A percentile compares a stretch with the other conserved stretches of the same genome.
These are phyloP conservation scores for Leishmania arabica DNA, from an alignment of 208 protist genomes.

Conservation along the genomic window DNA sequence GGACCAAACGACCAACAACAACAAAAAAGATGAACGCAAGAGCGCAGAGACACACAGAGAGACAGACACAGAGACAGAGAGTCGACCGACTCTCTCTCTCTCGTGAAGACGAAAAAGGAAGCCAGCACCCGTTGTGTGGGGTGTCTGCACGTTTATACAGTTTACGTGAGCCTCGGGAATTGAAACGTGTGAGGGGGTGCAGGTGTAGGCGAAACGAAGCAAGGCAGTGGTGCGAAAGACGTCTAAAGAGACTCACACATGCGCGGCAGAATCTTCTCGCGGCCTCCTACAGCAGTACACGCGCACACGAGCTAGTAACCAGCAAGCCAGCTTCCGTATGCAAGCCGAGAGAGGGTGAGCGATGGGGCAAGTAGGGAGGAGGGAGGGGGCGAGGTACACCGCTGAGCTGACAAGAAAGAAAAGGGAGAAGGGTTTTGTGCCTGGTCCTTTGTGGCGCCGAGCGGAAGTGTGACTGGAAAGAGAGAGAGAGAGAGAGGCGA, in stretches of 20 bases:
- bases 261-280: neutral
- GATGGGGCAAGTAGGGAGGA: neutral
- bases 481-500: neutral
- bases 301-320: neutral
- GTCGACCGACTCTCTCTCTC: neutral
- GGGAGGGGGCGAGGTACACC: neutral
- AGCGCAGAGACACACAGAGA: neutral
- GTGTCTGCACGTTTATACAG: neutral
- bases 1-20: neutral
- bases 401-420: neutral
- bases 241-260: neutral
- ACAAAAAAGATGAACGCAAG: neutral
- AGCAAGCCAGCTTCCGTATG: neutral
- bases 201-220: neutral
- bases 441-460: neutral
- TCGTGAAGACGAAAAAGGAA: neutral
- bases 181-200: neutral
- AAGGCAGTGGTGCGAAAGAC: neutral
- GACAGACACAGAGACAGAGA: neutral
- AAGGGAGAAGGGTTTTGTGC: neutral
- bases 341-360: neutral
- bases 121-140: neutral
- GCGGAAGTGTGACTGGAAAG: neutral
- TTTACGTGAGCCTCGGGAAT: neutral
- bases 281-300: neutral